phyloP scores from a whole-genome alignment of 768 basidiomycete genomes.

The Mycena polygramma region DNA sequence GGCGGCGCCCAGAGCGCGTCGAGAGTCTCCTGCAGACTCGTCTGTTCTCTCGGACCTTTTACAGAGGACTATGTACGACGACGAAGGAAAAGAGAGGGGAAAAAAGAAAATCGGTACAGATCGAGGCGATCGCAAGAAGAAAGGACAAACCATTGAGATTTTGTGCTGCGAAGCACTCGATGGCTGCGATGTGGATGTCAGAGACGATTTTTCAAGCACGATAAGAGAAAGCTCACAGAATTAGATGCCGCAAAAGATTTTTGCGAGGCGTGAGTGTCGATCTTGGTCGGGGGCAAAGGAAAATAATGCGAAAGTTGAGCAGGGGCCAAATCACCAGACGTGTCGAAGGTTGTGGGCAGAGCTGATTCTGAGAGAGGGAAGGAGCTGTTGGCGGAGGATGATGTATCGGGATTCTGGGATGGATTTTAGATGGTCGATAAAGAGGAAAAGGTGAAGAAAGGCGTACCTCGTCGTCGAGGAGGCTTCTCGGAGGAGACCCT shows the following conservation, averaged over 20 bases:
- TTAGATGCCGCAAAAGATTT: slow-evolving; percentile 9
- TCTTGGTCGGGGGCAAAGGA: slow-evolving; percentile 31
- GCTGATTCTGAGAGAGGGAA: slow-evolving; percentile 45
- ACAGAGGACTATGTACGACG: slow-evolving; percentile 17
- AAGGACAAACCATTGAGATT: slow-evolving; percentile 21
- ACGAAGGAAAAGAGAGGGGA: not conserved
- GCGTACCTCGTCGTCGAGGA: slow-evolving; percentile 10
- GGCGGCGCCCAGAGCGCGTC: slow-evolving; percentile 37
- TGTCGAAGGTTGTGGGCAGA: slow-evolving; percentile 45
- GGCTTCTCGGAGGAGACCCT: slow-evolving; percentile 25
- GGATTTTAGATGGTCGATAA: not conserved
- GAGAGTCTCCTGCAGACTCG: slow-evolving; percentile 31
- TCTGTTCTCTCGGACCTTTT: not conserved
- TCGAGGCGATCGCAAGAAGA: not conserved
- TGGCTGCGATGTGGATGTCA: slow-evolving; percentile 6
- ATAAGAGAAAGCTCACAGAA: slow-evolving; percentile 10
- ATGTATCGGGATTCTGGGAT: slow-evolving; percentile 13
- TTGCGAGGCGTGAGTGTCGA: slow-evolving; percentile 11
- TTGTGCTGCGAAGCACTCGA: slow-evolving; percentile 13
- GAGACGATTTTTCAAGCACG: not conserved
- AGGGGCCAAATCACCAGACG: slow-evolving; percentile 34
- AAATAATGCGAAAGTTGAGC: slow-evolving; percentile 36
- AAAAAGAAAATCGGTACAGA: not conserved
- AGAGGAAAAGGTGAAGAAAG: not conserved
- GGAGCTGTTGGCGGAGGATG: slow-evolving; percentile 39